Evolutionary conservation across 495 filamentous ascomycete genomes (phyloP).

Genomic region (Aspergillus ellipticus): DNA sequence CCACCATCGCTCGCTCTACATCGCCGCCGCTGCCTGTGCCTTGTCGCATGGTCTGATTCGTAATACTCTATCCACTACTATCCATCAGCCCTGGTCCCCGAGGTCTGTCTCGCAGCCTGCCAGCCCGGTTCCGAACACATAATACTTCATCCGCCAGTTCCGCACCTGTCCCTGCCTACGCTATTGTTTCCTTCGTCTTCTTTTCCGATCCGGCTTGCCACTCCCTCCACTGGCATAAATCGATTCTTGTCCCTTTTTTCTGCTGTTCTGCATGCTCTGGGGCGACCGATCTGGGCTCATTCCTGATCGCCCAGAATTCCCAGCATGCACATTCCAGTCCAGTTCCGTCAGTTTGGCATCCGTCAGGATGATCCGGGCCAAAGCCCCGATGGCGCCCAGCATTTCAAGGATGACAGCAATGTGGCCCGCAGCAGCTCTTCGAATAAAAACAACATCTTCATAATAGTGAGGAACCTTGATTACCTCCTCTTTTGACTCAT

Average conservation of each 20-base stretch:
- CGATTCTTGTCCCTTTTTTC: neutral
- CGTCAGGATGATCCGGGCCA: conserved; percentile 13
- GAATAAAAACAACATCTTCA: conserved; percentile 16
- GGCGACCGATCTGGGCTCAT: conserved; percentile 9
- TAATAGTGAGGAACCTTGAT: conserved; percentile 18
- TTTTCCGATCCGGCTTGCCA: conserved; percentile 1
- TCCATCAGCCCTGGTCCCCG: neutral
- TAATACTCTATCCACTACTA: neutral
- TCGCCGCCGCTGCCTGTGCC: neutral
- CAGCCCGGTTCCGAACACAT: neutral
- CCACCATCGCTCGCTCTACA: neutral
- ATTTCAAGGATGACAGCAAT: neutral
- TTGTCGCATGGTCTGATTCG: neutral
- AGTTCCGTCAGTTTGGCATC: conserved; percentile 13
- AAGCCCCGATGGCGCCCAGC: neutral
- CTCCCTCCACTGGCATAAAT: neutral
- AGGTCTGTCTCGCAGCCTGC: conserved; percentile 4
- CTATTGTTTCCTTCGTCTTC: conserved; percentile 1
- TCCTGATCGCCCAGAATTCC: conserved; percentile 3
- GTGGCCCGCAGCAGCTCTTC: neutral
- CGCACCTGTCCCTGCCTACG: conserved; percentile 10
- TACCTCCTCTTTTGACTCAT: neutral
- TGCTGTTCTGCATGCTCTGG: conserved; percentile 13
- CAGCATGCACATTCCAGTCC: conserved; percentile 22
- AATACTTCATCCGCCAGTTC: conserved; percentile 13